These are phyloP conservation scores for Myxozyma udenii DNA, from an alignment of 805 yeast species.

Conservation along the genomic window DNA sequence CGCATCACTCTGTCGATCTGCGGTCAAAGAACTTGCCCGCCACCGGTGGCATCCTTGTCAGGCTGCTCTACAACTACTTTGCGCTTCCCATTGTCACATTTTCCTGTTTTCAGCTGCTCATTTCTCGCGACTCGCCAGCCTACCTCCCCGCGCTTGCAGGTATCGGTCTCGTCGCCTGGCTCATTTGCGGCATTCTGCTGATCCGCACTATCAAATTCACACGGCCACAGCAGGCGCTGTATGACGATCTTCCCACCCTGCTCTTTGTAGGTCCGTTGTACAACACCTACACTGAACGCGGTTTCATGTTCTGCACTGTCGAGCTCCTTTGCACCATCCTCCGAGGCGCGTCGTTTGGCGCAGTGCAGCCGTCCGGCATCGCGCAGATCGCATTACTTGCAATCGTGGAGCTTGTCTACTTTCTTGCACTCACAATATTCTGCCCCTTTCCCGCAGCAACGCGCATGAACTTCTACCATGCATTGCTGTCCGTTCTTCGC, in stretches of 20 bases:
- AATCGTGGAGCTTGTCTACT: slow-evolving; percentile 32
- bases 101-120: slow-evolving; percentile 35
- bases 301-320: slow-evolving; percentile 26
- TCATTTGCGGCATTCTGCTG: slow-evolving; percentile 26
- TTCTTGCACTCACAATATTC: slow-evolving; percentile 26
- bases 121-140: slow-evolving; percentile 30
- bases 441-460: slow-evolving; percentile 35
- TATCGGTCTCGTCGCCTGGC: slow-evolving; percentile 32
- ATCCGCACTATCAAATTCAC: slow-evolving; percentile 19
- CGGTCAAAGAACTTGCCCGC: slow-evolving; percentile 31
- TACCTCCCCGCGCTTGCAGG: slow-evolving; percentile 35
- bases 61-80: slow-evolving; percentile 33
- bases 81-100: slow-evolving; percentile 35
- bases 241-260: slow-evolving; percentile 33
- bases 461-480: slow-evolving; percentile 34
- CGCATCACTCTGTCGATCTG: slow-evolving; percentile 29
- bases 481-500: slow-evolving; percentile 29
- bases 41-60: slow-evolving; percentile 34
- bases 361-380: slow-evolving; percentile 36
- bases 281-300: slow-evolving; percentile 34
- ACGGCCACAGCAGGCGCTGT: slow-evolving; percentile 31
- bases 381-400: slow-evolving; percentile 39
- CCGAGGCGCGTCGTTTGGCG: slow-evolving; percentile 38
- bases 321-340: slow-evolving; percentile 30
- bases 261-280: slow-evolving; percentile 37